Base-by-base conservation (phyloP, 495 filamentous ascomycete species). In the Venustampulla echinocandica region DNA sequence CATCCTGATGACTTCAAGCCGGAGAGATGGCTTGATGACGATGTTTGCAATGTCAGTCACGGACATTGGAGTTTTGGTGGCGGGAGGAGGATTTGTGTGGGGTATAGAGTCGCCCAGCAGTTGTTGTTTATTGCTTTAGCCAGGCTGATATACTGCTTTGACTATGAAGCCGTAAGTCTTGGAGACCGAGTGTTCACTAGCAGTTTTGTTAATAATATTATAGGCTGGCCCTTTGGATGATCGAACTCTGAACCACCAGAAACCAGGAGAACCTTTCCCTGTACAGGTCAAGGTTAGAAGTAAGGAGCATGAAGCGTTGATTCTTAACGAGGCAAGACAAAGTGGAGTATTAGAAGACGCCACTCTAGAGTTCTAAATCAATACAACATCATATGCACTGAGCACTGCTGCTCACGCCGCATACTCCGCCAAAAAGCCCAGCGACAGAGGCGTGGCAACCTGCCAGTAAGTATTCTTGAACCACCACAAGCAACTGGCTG, bases 401-500 rank as follows among this genome's bases (percentile, higher is more conserved):
- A 30, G 27, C 27, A 13, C 27, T 30, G 27, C 27, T 30, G 27
- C 27, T 30, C 27, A 30, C 6, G 27, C 27, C 27, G 27, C 27
- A 30, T 30, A 30, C 27, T 30, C 27, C 6, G 27, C 27, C 27
- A 30, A 30, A 30, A 30, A 13, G 27, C 27, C 27, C 27, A 30
- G 27, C 27, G 27, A 30, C 13, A 30, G 27, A 30, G 27, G 27
- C 27, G 27, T 30, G 27, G 27, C 65, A 0, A 60, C 55, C 20
- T 60, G 44, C 63, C 60, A 68, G 37, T 58, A 67, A 23, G 62
- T 64, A 21, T 59, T 54, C 30, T 48, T 36, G 33, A 70, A 70
- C 64, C 64, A 70, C 61, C 59, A 61, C 61, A 57, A 62, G 44
- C 65, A 68, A 44, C 60, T 64, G 3, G 47, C 51, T 9, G 63